Base-by-base conservation (phyloP, 306 rosid species). In the Corylus avellana region DNA sequence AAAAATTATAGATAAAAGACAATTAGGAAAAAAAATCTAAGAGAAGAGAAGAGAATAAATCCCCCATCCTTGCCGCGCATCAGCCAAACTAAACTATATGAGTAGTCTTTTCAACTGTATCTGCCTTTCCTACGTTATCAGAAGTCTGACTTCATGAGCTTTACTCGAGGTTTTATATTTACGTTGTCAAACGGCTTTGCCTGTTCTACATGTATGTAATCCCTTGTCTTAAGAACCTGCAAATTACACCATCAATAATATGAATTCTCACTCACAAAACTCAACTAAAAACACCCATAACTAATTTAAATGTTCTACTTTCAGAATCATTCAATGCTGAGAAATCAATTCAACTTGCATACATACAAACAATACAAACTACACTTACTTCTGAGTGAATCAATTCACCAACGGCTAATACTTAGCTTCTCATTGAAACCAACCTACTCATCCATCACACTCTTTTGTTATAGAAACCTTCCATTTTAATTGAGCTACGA, bases 181-280 rank as follows among this genome's bases (percentile, higher is more conserved):
- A 96, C 83, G 79, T 80, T 83, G 72, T 90, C 93, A 70, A 86
- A 96, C 73, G 99, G 92, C 78, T 83, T 85, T 42, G 79, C 75
- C 86, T 96, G 99, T 59, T 93, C 99, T 81, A 91, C 98, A 64
- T 93, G 88, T 83, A 96, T 76, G 85, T 93, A 93, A 85, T 96
- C 99, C 90, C 85, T 90, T 39, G 99, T 93, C 97, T 93, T 93
- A 48, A 96, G 99, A 83, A 96, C 98, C 99, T 96, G 92, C 75
- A 88, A 69, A 77, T 72, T 51, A 51, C 62, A 68, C 20, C 72
- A 68, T 68, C 32, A 42, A 68, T 39, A 25, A 32, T 32, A 32
- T 1, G 2, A 1, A 32, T 32, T 32, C 2, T 32, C 2, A 32
- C 25, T 22, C 25, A 22, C 25, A 22, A 22, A 22, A 22, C 35